A percentile compares a stretch with the other conserved stretches of the same genome.
Evolutionary conservation across 2,329 filamentous ascomycete species (phyloP).

Genomic region (Huntiella decipiens): DNA sequence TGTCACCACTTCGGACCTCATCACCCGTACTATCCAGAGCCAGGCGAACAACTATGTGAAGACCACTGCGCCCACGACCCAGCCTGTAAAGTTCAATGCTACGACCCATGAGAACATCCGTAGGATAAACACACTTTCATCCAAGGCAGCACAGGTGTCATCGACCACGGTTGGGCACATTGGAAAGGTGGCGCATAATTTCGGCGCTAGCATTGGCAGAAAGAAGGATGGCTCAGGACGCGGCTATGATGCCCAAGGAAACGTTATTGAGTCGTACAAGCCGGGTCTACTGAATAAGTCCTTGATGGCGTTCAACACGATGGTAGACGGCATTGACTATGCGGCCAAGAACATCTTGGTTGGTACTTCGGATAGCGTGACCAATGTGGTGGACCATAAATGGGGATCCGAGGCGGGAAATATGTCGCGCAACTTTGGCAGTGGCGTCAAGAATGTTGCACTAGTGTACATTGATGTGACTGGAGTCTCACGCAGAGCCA

Average conservation of each 20-base stretch:
- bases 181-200: conserved; percentile 67
- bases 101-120: conserved; percentile 70
- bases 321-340: conserved; percentile 84
- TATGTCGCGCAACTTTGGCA: conserved; percentile 55
- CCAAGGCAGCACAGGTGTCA: conserved; percentile 58
- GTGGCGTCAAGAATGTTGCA: conserved; percentile 87
- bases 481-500: conserved; percentile 71
- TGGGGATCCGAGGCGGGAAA: conserved; percentile 75
- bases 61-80: conserved; percentile 56
- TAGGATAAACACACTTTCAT: conserved; percentile 75
- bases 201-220: conserved; percentile 54
- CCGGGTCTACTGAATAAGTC: conserved; percentile 88
- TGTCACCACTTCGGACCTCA: conserved; percentile 64
- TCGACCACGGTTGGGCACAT: conserved; percentile 76
- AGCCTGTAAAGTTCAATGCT: conserved; percentile 75
- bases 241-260: conserved; percentile 52
- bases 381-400: conserved; percentile 69
- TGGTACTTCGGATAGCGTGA: conserved; percentile 59
- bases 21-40: conserved; percentile 58
- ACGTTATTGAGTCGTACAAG: conserved; percentile 49
- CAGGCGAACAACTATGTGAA: conserved; percentile 67
- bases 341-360: conserved; percentile 61
- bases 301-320: conserved; percentile 86
- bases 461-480: conserved; percentile 94
- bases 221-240: conserved; percentile 33